Percentiles rank a stretch among this genome's conserved stretches.
phyloP scores from a whole-genome alignment of 371 early-diverging fungal genomes.

The Saksenaea oblongispora region DNA sequence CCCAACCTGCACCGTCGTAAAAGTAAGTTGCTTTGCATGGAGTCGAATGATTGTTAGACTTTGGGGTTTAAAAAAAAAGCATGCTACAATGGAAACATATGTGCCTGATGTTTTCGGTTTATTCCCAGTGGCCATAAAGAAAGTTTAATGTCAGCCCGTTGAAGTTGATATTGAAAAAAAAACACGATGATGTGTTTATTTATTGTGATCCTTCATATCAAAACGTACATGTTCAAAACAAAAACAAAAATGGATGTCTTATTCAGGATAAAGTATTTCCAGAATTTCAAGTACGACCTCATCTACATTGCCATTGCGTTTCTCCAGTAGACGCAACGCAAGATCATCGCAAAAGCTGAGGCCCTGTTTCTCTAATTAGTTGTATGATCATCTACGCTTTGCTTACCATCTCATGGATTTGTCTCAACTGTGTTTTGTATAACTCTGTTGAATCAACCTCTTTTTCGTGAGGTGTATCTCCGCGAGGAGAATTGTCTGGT shows the following conservation, averaged over 20 bases:
- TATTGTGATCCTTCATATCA: too few species aligned
- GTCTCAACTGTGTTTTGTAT: constrained; percentile 23
- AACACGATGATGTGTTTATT: too few species aligned
- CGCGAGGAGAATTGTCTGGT: neutral
- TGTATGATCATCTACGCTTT: neutral
- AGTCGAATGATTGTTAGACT: too few species aligned
- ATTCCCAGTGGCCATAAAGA: too few species aligned
- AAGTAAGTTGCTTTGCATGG: too few species aligned
- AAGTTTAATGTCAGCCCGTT: too few species aligned
- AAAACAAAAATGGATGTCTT: neutral
- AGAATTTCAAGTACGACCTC: constrained; percentile 29
- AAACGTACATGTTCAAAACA: too few species aligned
- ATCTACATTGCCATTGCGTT: constrained; percentile 31
- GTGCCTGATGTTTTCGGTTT: too few species aligned
- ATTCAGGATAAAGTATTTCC: constrained; percentile 24
- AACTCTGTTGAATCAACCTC: neutral
- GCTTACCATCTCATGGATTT: constrained; percentile 44
- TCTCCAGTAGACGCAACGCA: constrained; percentile 21
- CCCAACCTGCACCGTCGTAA: too few species aligned
- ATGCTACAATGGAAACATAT: too few species aligned
- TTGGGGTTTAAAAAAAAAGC: too few species aligned
- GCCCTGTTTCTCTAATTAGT: constrained; percentile 19
- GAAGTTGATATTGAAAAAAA: too few species aligned
- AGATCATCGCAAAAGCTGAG: constrained; percentile 36
- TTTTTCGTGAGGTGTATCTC: neutral